These are phyloP conservation scores for Penicillium pancosmium DNA, from an alignment of 495 filamentous ascomycete genomes.

Conservation along the genomic window DNA sequence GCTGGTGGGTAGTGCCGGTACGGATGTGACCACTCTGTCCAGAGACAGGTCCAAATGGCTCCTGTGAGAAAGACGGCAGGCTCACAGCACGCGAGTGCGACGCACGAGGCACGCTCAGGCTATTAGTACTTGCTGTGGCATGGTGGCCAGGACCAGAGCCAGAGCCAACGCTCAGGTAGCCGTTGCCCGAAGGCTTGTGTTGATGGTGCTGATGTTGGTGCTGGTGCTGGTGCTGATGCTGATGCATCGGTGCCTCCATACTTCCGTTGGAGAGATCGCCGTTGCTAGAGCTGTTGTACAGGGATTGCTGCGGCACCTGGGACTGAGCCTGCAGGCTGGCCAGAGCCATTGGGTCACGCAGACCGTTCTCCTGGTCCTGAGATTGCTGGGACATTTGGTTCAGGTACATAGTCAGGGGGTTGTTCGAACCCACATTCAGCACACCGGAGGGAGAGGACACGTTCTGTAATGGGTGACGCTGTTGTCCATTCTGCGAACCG, in stretches of 20 bases:
- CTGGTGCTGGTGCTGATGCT: slow-evolving; percentile 48
- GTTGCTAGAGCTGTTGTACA: slow-evolving; percentile 52
- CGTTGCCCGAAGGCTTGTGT: slow-evolving; percentile 60
- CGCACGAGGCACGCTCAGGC: slow-evolving; percentile 58
- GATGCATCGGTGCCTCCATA: slow-evolving; percentile 49
- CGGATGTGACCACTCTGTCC: slow-evolving; percentile 46
- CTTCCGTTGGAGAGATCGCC: slow-evolving; percentile 60
- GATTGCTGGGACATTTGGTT: slow-evolving; percentile 81
- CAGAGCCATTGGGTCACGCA: slow-evolving; percentile 52
- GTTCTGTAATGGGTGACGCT: slow-evolving; percentile 54
- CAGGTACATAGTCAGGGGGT: slow-evolving; percentile 93
- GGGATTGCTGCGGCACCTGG: slow-evolving; percentile 52
- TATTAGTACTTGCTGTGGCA: slow-evolving; percentile 68
- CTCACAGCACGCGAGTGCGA: slow-evolving; percentile 86
- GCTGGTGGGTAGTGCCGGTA: slow-evolving; percentile 52
- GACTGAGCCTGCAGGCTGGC: slow-evolving; percentile 66
- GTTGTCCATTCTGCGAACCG: slow-evolving; percentile 54
- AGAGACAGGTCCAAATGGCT: slow-evolving; percentile 53
- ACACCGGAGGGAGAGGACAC: slow-evolving; percentile 66
- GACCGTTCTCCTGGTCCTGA: slow-evolving; percentile 59
- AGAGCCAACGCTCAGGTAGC: slow-evolving; percentile 65
- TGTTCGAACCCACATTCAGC: slow-evolving; percentile 77
- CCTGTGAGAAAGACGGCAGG: slow-evolving; percentile 72
- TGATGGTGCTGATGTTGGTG: slow-evolving; percentile 13
- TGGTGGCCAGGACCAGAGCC: slow-evolving; percentile 55